Base-by-base conservation (phyloP, 768 basidiomycete genomes). In the Boletus subparvulus region DNA sequence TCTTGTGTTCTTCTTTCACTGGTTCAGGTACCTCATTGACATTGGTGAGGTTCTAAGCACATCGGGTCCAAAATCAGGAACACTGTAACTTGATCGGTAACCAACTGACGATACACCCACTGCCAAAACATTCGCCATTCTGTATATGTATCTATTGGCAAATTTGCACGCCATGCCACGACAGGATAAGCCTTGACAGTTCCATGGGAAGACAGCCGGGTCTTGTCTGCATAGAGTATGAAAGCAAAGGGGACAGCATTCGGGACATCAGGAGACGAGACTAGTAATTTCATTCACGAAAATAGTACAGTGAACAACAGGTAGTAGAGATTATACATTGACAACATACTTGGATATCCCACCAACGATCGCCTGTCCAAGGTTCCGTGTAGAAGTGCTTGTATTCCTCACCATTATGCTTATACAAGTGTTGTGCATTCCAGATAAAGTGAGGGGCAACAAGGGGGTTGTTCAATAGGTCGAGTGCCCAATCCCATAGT, bases 381-480 rank as follows among this genome's bases (percentile, higher is more conserved):
- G 52, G 56, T n/a, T 61, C 50, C 52, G 46, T 14, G 10, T 47
- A 35, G 19, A 61, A 58, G 2, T 28, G 28, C n/a, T 54, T 41
- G 32, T 54, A 58, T 5, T 50, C 12, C 1, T 6, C 4, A 4
- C 56, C 41, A 41, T 58, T 21, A 4, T 48, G 35, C 19, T 21
- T 44, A 28, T 26, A 41, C 14, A 58, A 24, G 24, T 17, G 19
- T 43, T 58, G 21, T 12, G 51, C 46, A 39, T 58, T 47, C 47
- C 54, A 76, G n/a, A 61, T 56, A 47, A 72, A 70, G 6, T 67
- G 50, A 0, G 52, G 60, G 13, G 42, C 33, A 2, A 61, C 33
- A 2, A 50, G 6, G 0, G 50, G 42, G 36, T 58, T 41, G 7
- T 37, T 19, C 26, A 61, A 14, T 8, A 58, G 14, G 40, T 54